Evolutionary conservation across 495 filamentous ascomycete species (phyloP), one percentile per base, ranked within the genome.

Genomic region (Niebla homalea): DNA sequence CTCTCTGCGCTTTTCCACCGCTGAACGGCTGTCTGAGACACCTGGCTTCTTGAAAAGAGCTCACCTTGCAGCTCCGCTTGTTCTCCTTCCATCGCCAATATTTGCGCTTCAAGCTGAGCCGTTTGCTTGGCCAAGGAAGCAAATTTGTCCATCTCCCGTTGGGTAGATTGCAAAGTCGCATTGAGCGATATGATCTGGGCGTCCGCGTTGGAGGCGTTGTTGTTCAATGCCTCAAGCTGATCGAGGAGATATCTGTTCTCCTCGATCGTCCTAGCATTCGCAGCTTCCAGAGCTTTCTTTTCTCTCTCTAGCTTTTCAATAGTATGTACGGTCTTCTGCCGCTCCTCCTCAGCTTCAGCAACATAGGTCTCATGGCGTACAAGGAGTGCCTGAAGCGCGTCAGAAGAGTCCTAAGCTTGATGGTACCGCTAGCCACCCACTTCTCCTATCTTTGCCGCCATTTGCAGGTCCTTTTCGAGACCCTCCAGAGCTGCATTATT

Each of bases 291-390:
- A 48, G 81, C 70, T 55, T 67, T 71, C 62, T 89, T 93, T 54
- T 94, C 84, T 44, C 64, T 67, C 65, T 95, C 89, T 18, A 98
- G 68, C 53, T 70, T 69, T 49, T 85, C 81, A 56, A 96, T 85
- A 39, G 72, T 84, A 36, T 70, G 66, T 12, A 73, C 70, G 70
- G 93, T 78, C 26, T 77, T 78, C 40, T 66, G 64, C 15, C 92
- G 81, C 59, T 94, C 86, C 46, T 80, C 75, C 70, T 94, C 88
- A 46, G 87, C 84, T 61, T 94, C 87, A 18, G 79, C 82, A 72
- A 95, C 86, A 64, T 94, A 95, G 36, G 81, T 78, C 68, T 96
- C 90, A 75, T 97, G 89, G 50, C 89, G 85, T 45, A 83, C 79
- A 16, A 98, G 78, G 36, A 98, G 71, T 32, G 89, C 86, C 90